A percentile compares a stretch with the other conserved stretches of the same genome.
These are phyloP conservation scores for Trichoderma hamatum DNA, from an alignment of 2,329 filamentous ascomycete genomes.

Conservation along the genomic window DNA sequence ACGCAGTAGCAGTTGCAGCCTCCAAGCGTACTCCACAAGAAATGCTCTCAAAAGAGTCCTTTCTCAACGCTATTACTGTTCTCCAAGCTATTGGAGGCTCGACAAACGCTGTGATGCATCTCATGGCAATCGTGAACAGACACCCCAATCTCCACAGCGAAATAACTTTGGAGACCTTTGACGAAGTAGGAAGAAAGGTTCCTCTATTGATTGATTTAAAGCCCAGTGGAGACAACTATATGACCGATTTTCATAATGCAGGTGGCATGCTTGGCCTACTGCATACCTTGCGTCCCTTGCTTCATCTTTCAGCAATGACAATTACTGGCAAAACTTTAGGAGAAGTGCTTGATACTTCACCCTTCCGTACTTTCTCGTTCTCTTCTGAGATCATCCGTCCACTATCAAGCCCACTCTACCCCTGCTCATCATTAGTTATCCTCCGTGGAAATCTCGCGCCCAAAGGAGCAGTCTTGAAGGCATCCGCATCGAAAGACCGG, in stretches of 20 bases:
- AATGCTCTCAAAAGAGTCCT: slow-evolving; percentile 72
- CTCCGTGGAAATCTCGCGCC: slow-evolving; percentile 83
- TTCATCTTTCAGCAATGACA: slow-evolving; percentile 77
- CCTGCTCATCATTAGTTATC: slow-evolving; percentile 78
- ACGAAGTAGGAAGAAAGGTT: slow-evolving; percentile 75
- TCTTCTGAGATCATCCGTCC: slow-evolving; percentile 62
- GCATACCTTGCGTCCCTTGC: slow-evolving; percentile 73
- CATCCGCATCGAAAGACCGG: slow-evolving; percentile 81
- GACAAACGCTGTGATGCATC: slow-evolving; percentile 82
- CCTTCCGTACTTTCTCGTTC: slow-evolving; percentile 55
- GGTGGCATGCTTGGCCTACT: slow-evolving; percentile 77
- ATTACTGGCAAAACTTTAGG: slow-evolving; percentile 82
- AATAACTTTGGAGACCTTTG: slow-evolving; percentile 75
- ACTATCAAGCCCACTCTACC: slow-evolving; percentile 66
- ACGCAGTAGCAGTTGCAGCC: slow-evolving; percentile 68
- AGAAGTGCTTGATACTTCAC: slow-evolving; percentile 72
- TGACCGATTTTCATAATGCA: slow-evolving; percentile 88
- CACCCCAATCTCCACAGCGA: slow-evolving; percentile 63
- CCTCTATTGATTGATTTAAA: slow-evolving; percentile 86
- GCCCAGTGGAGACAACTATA: slow-evolving; percentile 84
- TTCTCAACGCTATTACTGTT: slow-evolving; percentile 84
- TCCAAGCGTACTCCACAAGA: slow-evolving; percentile 68
- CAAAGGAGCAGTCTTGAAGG: slow-evolving; percentile 83
- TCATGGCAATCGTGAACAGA: slow-evolving; percentile 82
- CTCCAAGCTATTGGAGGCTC: slow-evolving; percentile 84